Conservation (phyloP, 2,329 filamentous ascomycete genomes). For the Pseudogymnoascus sp. region DNA sequence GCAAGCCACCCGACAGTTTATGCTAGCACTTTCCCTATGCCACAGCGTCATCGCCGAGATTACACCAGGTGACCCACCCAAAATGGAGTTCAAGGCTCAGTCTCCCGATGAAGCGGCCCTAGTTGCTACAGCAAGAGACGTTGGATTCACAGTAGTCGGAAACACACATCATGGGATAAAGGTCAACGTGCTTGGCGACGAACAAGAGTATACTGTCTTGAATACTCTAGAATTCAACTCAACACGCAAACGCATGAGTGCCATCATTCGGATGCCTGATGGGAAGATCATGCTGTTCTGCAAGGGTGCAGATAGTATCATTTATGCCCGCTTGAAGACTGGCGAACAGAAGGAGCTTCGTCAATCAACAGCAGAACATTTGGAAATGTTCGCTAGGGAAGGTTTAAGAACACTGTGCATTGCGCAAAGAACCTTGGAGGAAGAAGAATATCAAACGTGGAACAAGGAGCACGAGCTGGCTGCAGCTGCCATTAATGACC, state of each 20-base stretch:
- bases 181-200: slow-evolving; percentile 78
- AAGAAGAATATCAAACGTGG: slow-evolving; percentile 79
- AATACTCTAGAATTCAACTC: slow-evolving; percentile 98
- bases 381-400: slow-evolving; percentile 95
- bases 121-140: slow-evolving; percentile 87
- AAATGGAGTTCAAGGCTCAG: slow-evolving; percentile 92
- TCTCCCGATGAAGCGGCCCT: slow-evolving; percentile 94
- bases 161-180: slow-evolving; percentile 71
- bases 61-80: slow-evolving; percentile 79
- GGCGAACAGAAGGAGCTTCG: slow-evolving; percentile 82
- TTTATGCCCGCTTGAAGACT: slow-evolving; percentile 80
- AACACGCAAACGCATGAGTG: slow-evolving; percentile 93
- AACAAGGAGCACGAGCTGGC: slow-evolving; percentile 81
- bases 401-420: slow-evolving; percentile 92
- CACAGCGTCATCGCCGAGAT: slow-evolving; percentile 93
- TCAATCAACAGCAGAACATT: slow-evolving; percentile 76
- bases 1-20: slow-evolving; percentile 75
- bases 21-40: slow-evolving; percentile 90
- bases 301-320: slow-evolving; percentile 95
- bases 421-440: slow-evolving; percentile 69
- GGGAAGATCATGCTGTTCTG: slow-evolving; percentile 85
- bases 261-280: slow-evolving; percentile 90
- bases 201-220: slow-evolving; percentile 75
- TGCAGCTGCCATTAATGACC: slow-evolving; percentile 70
- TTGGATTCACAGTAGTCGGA: slow-evolving; percentile 87